Evolutionary conservation across 1,139 yeast genomes (phyloP).

Genomic region (Scheffersomyces illinoinensis): DNA sequence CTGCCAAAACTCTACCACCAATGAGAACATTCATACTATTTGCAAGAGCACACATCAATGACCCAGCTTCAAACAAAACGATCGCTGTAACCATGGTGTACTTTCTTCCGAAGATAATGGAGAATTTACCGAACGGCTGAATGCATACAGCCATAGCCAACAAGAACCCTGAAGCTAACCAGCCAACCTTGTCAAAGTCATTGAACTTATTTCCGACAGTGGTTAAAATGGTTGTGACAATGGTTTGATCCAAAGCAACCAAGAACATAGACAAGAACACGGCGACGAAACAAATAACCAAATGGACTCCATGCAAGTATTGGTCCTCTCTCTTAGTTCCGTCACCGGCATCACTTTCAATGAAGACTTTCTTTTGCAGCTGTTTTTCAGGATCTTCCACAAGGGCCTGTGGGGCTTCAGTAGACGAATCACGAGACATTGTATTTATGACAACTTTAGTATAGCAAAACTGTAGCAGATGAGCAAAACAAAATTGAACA

Average conservation of each 20-base stretch:
- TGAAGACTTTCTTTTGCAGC: constrained; percentile 11
- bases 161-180: constrained; percentile 30
- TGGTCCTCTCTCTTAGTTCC: constrained; percentile 43
- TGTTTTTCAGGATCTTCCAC: not conserved
- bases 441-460: not conserved
- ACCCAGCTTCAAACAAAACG: constrained; percentile 26
- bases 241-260: constrained; percentile 44
- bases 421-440: not conserved
- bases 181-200: constrained; percentile 25
- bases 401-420: not conserved
- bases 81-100: constrained; percentile 19
- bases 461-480: too few species aligned
- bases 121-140: constrained; percentile 37
- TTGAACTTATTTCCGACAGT: constrained; percentile 39
- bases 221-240: constrained; percentile 37
- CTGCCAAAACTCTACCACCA: constrained; percentile 40
- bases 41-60: constrained; percentile 40
- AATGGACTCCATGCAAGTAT: constrained; percentile 28
- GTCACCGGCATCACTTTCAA: constrained; percentile 44
- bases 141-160: constrained; percentile 34
- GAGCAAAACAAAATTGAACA: not conserved
- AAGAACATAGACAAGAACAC: constrained; percentile 34
- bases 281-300: constrained; percentile 28
- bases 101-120: constrained; percentile 24
- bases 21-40: constrained; percentile 34